phyloP scores from a whole-genome alignment of 2,329 filamentous ascomycete species.

The Leptographium wingfieldii region DNA sequence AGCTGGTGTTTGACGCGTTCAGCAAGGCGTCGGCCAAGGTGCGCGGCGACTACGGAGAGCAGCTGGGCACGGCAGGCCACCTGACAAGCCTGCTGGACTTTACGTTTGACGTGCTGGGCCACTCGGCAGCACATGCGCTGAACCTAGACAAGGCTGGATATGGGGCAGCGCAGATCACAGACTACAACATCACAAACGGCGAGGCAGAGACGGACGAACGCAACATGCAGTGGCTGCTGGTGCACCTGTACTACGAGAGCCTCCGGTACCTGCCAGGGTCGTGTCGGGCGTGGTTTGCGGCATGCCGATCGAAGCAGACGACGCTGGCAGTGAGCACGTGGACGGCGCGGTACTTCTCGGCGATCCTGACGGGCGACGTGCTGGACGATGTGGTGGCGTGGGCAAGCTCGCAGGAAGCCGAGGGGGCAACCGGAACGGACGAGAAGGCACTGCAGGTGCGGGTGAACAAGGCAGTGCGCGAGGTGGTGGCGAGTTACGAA shows the following conservation, averaged over 20 bases:
- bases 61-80: conserved; percentile 62
- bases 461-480: conserved; percentile 55
- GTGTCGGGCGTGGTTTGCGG: conserved; percentile 75
- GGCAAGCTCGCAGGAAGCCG: conserved; percentile 40
- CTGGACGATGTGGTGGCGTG: conserved; percentile 58
- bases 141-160: conserved; percentile 60
- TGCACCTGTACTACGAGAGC: conserved; percentile 74
- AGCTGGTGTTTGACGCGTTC: conserved; percentile 80
- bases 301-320: conserved; percentile 69
- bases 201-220: conserved; percentile 51
- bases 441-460: conserved; percentile 53
- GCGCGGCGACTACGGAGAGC: conserved; percentile 65
- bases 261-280: conserved; percentile 66
- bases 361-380: conserved; percentile 51
- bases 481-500: conserved; percentile 73
- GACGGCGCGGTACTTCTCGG: conserved; percentile 75
- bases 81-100: conserved; percentile 62
- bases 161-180: conserved; percentile 38
- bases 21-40: conserved; percentile 67
- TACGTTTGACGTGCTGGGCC: conserved; percentile 72
- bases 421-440: conserved; percentile 20
- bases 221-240: conserved; percentile 70
- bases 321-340: conserved; percentile 67
- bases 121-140: conserved; percentile 58
- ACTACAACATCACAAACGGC: conserved; percentile 39